Evolutionary conservation across 1,284 basidiomycete species (phyloP).

Genomic region (Moesziomyces parantarcticus): DNA sequence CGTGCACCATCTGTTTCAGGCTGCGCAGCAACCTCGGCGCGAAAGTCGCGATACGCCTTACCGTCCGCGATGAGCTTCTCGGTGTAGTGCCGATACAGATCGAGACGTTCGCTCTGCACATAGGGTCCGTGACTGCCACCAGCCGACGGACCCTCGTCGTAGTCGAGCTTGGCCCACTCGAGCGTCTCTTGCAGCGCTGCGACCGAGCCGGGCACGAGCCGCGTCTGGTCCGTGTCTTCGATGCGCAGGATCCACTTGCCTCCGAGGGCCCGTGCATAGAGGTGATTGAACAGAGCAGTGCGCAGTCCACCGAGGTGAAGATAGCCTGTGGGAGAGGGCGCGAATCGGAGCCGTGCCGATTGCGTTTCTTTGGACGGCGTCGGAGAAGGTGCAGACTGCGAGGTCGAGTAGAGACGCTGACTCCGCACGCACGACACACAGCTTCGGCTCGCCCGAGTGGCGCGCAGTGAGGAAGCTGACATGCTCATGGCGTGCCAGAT

Average conservation of each 20-base stretch:
- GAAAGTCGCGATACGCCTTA: conserved; percentile 95
- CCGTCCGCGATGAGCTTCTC: conserved; percentile 82
- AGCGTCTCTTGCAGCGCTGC: conserved; percentile 81
- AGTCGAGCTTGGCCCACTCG: conserved; percentile 91
- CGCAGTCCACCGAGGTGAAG: conserved; percentile 95
- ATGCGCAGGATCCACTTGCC: conserved; percentile 91
- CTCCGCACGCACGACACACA: neutral
- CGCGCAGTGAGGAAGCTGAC: neutral
- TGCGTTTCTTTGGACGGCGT: conserved; percentile 1
- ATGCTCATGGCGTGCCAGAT: neutral
- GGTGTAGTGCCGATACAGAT: conserved; percentile 82
- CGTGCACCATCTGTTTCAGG: conserved; percentile 73
- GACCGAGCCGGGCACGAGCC: conserved; percentile 80
- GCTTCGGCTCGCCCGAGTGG: neutral
- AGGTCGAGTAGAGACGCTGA: conserved; percentile 1
- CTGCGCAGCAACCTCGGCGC: conserved; percentile 72
- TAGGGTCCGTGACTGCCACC: conserved; percentile 67
- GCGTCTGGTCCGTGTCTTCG: conserved; percentile 85
- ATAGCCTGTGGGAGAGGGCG: conserved; percentile 93
- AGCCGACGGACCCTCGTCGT: conserved; percentile 80
- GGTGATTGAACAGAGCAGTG: conserved; percentile 92
- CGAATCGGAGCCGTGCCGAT: conserved; percentile 78
- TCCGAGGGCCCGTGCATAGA: conserved; percentile 81
- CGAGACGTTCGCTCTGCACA: conserved; percentile 83
- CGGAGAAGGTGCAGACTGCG: neutral